A percentile compares a stretch with the other conserved stretches of the same genome.
Conservation (phyloP, 495 filamentous ascomycete species). For the Massariosphaeria phaeospora region DNA sequence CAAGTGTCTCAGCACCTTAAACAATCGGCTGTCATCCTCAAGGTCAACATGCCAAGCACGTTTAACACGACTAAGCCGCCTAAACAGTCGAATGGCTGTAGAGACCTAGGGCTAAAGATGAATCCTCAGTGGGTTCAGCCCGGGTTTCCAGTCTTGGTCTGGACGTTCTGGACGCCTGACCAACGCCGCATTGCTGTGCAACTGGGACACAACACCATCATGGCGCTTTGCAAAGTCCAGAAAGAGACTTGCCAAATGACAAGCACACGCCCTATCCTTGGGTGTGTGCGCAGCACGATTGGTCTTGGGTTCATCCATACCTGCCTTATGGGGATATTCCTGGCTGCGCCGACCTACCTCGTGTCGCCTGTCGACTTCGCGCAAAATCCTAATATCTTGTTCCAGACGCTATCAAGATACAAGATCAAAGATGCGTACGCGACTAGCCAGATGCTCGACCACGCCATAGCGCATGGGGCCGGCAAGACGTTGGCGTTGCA, state of each 20-base stretch:
- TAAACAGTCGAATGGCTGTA: conserved; percentile 82
- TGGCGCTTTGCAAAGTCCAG: conserved; percentile 99
- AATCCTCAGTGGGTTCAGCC: conserved; percentile 81
- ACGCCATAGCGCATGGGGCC: conserved; percentile 81
- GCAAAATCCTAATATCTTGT: conserved; percentile 83
- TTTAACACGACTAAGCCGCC: conserved; percentile 92
- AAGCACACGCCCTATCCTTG: conserved; percentile 83
- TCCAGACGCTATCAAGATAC: conserved; percentile 83
- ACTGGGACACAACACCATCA: conserved; percentile 89
- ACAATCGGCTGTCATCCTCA: conserved; percentile 85
- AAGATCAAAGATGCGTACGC: conserved; percentile 99
- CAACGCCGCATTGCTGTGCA: conserved; percentile 89
- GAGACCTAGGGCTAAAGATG: conserved; percentile 83
- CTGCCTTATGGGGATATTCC: conserved; percentile 92
- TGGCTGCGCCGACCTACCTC: conserved; percentile 84
- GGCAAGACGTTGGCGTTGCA: conserved; percentile 87
- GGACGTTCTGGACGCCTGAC: conserved; percentile 99
- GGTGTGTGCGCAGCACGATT: conserved; percentile 92
- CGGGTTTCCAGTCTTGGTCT: conserved; percentile 79
- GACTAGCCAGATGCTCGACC: conserved; percentile 97
- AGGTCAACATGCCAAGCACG: conserved; percentile 68
- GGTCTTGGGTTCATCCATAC: conserved; percentile 93
- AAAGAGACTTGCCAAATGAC: conserved; percentile 99
- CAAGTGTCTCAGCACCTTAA: conserved; percentile 88
- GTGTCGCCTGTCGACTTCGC: conserved; percentile 97